These are phyloP conservation scores for Penicillium sp. DNA, from an alignment of 2,329 filamentous ascomycete species.

Conservation along the genomic window DNA sequence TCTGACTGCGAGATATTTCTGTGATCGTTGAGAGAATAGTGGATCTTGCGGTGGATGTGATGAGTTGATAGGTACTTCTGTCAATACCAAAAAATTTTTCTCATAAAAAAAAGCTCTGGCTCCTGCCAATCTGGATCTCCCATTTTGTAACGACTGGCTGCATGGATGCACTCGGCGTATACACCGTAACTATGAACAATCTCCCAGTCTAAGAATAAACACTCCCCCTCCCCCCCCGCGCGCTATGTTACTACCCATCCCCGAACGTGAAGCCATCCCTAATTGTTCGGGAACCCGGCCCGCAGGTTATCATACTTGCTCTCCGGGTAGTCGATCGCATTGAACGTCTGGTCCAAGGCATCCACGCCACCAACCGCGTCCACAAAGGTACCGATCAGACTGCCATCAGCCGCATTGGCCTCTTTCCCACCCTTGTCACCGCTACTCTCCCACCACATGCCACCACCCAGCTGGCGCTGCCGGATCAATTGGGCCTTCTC, in stretches of 20 bases:
- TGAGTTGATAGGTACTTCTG: constrained; percentile 17
- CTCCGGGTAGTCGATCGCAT: constrained; percentile 40
- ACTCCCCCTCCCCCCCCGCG: no score
- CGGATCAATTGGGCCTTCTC: constrained; percentile 71
- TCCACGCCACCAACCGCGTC: constrained; percentile 34
- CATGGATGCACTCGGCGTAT: not conserved
- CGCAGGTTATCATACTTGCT: constrained; percentile 43
- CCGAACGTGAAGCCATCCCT: no score
- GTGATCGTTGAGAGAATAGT: constrained; percentile 14
- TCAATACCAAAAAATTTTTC: constrained; percentile 18
- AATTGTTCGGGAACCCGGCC: constrained; percentile 14
- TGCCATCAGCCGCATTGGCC: constrained; percentile 46
- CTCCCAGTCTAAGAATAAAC: no score
- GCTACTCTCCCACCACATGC: constrained; percentile 94
- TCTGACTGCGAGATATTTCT: constrained; percentile 17
- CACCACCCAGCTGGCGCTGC: constrained; percentile 68
- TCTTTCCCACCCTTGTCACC: constrained; percentile 63
- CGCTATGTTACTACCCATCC: no score
- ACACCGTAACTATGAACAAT: no score
- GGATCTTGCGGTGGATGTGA: constrained; percentile 19
- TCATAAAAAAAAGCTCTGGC: constrained; percentile 13
- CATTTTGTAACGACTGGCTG: constrained; percentile 4
- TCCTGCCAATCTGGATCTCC: constrained; percentile 10
- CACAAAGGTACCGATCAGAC: constrained; percentile 62
- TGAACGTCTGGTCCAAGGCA: constrained; percentile 36